Base-by-base conservation (phyloP, 2,329 filamentous ascomycete species). In the Cryphonectria naterciae region DNA sequence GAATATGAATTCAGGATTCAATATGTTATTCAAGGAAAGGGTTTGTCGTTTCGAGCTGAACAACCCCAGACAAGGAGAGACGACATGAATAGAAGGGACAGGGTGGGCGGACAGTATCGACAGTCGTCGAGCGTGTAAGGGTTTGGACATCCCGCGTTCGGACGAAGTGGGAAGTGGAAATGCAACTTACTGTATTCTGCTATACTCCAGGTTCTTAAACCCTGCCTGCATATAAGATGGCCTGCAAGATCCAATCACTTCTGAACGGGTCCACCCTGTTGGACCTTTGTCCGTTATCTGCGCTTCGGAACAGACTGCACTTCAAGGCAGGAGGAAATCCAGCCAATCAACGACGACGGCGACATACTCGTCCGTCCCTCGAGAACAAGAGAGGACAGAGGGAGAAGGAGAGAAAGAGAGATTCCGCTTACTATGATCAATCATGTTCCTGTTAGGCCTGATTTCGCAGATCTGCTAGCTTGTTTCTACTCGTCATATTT, bases 321-420 rank as follows among this genome's bases (percentile, higher is more conserved):
- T 70, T 70, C 68, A 67, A 35, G 68, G 68, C 68, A 70, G 68
- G 68, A 70, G 68, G 25, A 43, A 49, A 41, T 28, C 13, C 13
- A 54, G 68, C 68, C 62, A 70, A 70, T 66, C 62, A 66, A n/a
- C 41, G 28, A 32, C 11, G 39, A 28, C 54, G 8, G 37, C 17
- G 10, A n/a, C 68, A 56, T 46, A 2, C 46, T 49, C 22, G 7
- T 49, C 46, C 8, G 37, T 39, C 37, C 1, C 22, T 49, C 19
- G 22, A 49, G 46, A 11, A 49, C 7, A 49, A 49, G 46, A n/a
- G 10, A 8, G 32, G 32, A 32, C 2, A 32, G 32, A 54, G 22
- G 6, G 46, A 46, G 17, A 39, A 4, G 6, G 37, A 39, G 37
- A 39, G 37, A 49, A 19, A 49, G 17, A n/a, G 46, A 46, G 43